Conservation (phyloP, 2,329 filamentous ascomycete species). For the Colletotrichum godetiae region DNA sequence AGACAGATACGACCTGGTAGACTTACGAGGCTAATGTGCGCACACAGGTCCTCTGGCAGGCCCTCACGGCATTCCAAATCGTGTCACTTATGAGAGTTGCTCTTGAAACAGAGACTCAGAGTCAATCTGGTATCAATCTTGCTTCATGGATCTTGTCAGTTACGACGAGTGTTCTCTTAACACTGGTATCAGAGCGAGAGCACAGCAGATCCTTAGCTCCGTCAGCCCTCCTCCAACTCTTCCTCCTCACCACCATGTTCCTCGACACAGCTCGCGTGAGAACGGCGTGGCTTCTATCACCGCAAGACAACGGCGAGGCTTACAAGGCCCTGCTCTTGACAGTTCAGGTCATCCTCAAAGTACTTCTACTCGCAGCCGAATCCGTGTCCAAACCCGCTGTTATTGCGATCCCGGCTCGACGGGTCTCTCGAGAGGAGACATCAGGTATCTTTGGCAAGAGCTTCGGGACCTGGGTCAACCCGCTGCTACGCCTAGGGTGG, state of each 20-base stretch:
- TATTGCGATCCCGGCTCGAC: conserved; percentile 1
- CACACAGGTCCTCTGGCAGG: conserved; percentile 3
- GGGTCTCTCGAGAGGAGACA: conserved; percentile 1
- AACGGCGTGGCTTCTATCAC: background rate
- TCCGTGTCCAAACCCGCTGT: background rate
- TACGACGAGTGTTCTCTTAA: background rate
- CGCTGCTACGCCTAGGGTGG: conserved; percentile 3
- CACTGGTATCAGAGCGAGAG: background rate
- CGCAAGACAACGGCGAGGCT: no score
- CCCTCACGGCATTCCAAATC: background rate
- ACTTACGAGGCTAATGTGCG: no score
- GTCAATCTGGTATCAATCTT: background rate
- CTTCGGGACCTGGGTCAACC: conserved; percentile 13
- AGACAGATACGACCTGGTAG: no score
- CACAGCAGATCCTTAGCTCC: conserved; percentile 6
- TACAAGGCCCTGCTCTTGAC: background rate
- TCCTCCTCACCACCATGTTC: background rate
- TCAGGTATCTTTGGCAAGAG: conserved; percentile 15
- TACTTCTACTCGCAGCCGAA: background rate
- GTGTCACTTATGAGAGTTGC: background rate
- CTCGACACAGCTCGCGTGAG: background rate
- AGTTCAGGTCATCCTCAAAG: background rate
- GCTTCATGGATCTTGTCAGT: background rate
- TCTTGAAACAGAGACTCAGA: background rate
- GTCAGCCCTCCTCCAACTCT: conserved; percentile 2